Base-by-base conservation (phyloP, 148 eudicot genomes). In the Spergularia bocconei region DNA sequence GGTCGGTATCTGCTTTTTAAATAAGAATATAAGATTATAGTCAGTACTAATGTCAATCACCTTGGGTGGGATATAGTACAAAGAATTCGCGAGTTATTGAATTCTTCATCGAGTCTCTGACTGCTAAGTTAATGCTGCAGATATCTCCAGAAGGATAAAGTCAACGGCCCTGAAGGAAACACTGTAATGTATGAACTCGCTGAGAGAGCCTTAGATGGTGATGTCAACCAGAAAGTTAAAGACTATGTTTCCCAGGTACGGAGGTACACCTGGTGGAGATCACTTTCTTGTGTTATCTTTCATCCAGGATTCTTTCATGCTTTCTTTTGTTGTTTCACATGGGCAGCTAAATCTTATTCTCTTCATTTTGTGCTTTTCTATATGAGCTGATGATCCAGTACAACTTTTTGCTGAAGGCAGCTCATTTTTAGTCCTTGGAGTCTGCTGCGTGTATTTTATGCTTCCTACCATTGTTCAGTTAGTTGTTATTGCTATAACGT, bases 121-220 rank as follows among this genome's bases (percentile, higher is more conserved):
- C 38, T 33, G 21, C 52, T 48, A 63, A 47, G 19, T 73, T 20
- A 33, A 63, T 13, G 39, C 5, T 77, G 55, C 72, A 95, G 98
- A 68, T 95, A 85, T 78, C 80, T 95, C 84, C 98, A 92, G 79
- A 95, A 92, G 83, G 96, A 92, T 52, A 95, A 92, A 83, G 85
- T 86, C 53, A 86, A 80, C 67, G 92, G 97, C 7, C 96, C 97
- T n/a, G 99, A 95, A 84, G 99, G 97, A 57, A 90, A 73, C 64
- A 80, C 82, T 67, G 17, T 89, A 25, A 52, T 84, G 79, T 95
- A 87, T 86, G 99, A 90, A 86, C 94, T 95, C 59, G 99, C 97
- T 71, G 99, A 95, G 84, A 88, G 97, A 86, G 87, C 97, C 66
- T 82, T 89, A 69, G 92, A 89, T 84, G 91, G 71, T 79, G 80